Evolutionary conservation across 495 filamentous ascomycete genomes (phyloP).

Genomic region (Aspergillus avenaceus): DNA sequence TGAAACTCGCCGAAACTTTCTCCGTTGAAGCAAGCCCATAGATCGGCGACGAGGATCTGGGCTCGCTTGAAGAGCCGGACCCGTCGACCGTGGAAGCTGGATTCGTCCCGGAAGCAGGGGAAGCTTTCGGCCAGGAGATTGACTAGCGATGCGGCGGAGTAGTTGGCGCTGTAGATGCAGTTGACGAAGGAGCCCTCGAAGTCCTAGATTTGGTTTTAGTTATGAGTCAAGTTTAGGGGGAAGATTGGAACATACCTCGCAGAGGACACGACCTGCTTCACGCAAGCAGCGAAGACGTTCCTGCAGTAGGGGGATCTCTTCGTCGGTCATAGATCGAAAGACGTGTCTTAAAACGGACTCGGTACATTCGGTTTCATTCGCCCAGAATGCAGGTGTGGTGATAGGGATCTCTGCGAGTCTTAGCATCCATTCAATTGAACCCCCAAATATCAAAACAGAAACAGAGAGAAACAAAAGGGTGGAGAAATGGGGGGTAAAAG

Average conservation of each 20-base stretch:
- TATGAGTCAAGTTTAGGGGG: not conserved
- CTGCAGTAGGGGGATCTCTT: constrained; percentile 79
- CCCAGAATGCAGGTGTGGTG: constrained; percentile 84
- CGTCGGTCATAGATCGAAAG: constrained; percentile 80
- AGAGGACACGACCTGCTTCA: constrained; percentile 80
- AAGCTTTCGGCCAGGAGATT: constrained; percentile 79
- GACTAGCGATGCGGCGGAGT: constrained; percentile 79
- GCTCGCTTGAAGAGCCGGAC: constrained; percentile 88
- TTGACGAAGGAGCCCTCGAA: constrained; percentile 73
- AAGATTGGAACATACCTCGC: constrained; percentile 55
- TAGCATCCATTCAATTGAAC: constrained; percentile 7
- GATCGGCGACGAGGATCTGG: constrained; percentile 90
- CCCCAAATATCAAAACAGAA: too few relatives aligned
- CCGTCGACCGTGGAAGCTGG: constrained; percentile 62
- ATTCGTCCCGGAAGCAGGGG: constrained; percentile 79
- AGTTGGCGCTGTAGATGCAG: constrained; percentile 68
- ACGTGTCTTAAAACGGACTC: constrained; percentile 69
- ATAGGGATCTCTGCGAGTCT: constrained; percentile 70
- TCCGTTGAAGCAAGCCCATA: constrained; percentile 92
- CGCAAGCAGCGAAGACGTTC: constrained; percentile 76
- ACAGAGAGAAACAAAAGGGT: too few relatives aligned
- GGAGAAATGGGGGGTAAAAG: too few relatives aligned
- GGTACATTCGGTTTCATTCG: constrained; percentile 69
- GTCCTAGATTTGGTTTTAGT: constrained; percentile 47
- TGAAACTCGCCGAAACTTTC: constrained; percentile 74